Conservation (phyloP, 768 basidiomycete genomes). For the Auriculariales sp. region DNA sequence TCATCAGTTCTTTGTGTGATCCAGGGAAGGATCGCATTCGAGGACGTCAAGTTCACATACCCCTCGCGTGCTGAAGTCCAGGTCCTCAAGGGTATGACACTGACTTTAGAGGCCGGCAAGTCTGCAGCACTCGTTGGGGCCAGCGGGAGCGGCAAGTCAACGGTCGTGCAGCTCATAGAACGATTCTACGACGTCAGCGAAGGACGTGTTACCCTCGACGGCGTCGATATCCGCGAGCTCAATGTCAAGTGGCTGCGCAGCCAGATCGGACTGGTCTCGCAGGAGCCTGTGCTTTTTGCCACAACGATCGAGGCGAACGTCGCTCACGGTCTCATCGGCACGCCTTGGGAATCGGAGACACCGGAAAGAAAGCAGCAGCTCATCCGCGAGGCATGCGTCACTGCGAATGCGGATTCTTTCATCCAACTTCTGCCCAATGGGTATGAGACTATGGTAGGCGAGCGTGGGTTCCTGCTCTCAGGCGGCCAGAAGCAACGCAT, state of each 20-base stretch:
- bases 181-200: slow-evolving; percentile 19
- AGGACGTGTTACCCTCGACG: slow-evolving; percentile 16
- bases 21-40: slow-evolving; percentile 23
- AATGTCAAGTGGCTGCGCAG: slow-evolving; percentile 22
- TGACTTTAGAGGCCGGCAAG: slow-evolving; percentile 16
- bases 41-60: slow-evolving; percentile 25
- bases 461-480: slow-evolving; percentile 28
- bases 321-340: slow-evolving; percentile 30
- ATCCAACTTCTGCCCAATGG: slow-evolving; percentile 27
- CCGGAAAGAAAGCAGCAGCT: slow-evolving; percentile 22
- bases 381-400: slow-evolving; percentile 25
- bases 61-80: slow-evolving; percentile 23
- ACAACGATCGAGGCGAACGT: slow-evolving; percentile 28
- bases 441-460: slow-evolving; percentile 28
- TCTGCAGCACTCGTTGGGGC: slow-evolving; percentile 30
- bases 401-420: slow-evolving; percentile 32
- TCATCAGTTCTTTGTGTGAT: too few relatives aligned
- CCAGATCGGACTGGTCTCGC: slow-evolving; percentile 24
- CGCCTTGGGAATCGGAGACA: slow-evolving; percentile 18
- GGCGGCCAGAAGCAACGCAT: slow-evolving; percentile 31
- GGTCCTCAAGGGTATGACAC: slow-evolving; percentile 20
- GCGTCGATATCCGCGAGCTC: slow-evolving; percentile 22
- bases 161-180: slow-evolving; percentile 23
- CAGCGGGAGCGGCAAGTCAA: slow-evolving; percentile 24
- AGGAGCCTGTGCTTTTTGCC: slow-evolving; percentile 26